Evolutionary conservation across 345 rosid genomes (phyloP).

Genomic region (Hevea brasiliensis): DNA sequence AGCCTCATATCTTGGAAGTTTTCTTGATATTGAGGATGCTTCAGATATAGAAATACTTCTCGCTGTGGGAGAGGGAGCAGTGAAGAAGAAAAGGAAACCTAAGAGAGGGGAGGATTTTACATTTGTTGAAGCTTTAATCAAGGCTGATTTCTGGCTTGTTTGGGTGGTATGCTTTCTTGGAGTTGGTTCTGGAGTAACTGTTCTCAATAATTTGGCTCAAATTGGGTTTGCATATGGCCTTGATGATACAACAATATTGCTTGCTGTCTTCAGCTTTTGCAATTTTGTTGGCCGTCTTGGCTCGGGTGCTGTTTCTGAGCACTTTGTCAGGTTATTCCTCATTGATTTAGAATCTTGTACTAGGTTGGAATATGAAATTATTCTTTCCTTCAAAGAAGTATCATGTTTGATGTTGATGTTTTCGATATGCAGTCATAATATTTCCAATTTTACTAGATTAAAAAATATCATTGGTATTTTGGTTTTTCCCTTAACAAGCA

Average conservation of each 20-base stretch:
- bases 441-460: not conserved
- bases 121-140: slow-evolving; percentile 64
- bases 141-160: slow-evolving; percentile 99
- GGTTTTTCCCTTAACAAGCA: not conserved
- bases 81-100: slow-evolving; percentile 71
- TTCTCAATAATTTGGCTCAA: slow-evolving; percentile 95
- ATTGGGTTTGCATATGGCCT: slow-evolving; percentile 76
- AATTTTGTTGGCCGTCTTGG: slow-evolving; percentile 86
- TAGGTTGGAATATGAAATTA: slow-evolving; percentile 5
- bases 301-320: slow-evolving; percentile 82
- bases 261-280: slow-evolving; percentile 76
- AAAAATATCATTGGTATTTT: not conserved
- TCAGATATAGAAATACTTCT: slow-evolving; percentile 63
- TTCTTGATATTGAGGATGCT: slow-evolving; percentile 48
- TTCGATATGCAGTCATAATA: not conserved
- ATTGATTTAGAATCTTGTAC: slow-evolving; percentile 1
- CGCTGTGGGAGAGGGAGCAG: slow-evolving; percentile 81
- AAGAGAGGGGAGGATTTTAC: slow-evolving; percentile 87
- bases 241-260: slow-evolving; percentile 65
- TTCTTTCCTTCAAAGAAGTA: not conserved
- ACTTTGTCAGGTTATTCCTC: slow-evolving; percentile 70
- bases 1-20: slow-evolving; percentile 60
- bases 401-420: not conserved
- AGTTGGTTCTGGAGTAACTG: slow-evolving; percentile 84
- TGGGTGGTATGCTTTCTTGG: slow-evolving; percentile 85